A percentile compares a stretch with the other conserved stretches of the same genome.
Evolutionary conservation across 306 rosid genomes (phyloP).

Genomic region (Acacia crassicarpa): DNA sequence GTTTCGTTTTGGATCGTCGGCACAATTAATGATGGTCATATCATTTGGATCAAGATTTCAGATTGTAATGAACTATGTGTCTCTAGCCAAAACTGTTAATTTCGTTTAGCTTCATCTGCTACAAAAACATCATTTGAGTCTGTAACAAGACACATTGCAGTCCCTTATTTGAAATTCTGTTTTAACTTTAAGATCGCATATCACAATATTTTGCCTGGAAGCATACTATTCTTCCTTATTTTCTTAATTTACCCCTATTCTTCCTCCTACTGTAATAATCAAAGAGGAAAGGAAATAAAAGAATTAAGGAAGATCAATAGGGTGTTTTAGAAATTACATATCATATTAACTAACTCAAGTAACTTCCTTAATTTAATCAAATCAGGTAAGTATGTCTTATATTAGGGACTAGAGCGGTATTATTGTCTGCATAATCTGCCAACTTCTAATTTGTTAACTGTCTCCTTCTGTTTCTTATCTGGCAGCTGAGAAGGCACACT

Average conservation of each 20-base stretch:
- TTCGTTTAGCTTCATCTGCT: background rate
- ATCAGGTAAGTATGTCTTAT: too few relatives aligned
- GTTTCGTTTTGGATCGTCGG: background rate
- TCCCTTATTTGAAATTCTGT: background rate
- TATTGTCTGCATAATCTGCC: background rate
- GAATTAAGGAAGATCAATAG: too few relatives aligned
- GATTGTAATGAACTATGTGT: background rate
- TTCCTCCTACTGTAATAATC: too few relatives aligned
- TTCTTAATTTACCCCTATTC: too few relatives aligned
- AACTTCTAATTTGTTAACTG: background rate
- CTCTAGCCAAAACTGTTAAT: background rate
- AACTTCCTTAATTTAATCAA: too few relatives aligned
- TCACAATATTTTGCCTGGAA: conserved; percentile 7
- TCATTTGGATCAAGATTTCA: background rate
- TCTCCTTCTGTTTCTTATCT: conserved; percentile 20
- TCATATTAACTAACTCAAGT: too few relatives aligned
- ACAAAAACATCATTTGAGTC: background rate
- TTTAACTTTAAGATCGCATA: background rate
- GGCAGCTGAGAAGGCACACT: conserved; percentile 94
- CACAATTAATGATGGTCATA: background rate
- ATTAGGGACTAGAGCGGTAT: too few relatives aligned
- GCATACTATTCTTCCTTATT: background rate
- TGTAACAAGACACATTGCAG: background rate
- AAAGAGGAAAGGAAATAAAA: too few relatives aligned
- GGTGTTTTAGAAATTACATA: too few relatives aligned